A percentile compares a stretch with the other conserved stretches of the same genome.
These are phyloP conservation scores for Ilex asprella DNA, from an alignment of 257 asterid species.

Conservation along the genomic window DNA sequence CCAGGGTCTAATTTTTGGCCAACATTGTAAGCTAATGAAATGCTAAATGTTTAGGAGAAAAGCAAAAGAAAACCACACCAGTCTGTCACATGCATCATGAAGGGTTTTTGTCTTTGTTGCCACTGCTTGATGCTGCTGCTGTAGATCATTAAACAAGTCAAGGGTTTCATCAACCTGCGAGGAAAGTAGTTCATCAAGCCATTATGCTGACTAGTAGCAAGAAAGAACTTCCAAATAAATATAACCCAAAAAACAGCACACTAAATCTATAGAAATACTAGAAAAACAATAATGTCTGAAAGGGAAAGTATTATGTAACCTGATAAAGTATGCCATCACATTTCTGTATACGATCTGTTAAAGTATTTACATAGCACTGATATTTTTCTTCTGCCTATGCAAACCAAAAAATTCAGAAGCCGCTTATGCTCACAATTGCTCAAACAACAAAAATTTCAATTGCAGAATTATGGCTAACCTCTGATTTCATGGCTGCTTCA, in stretches of 20 bases:
- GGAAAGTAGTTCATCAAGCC: conserved; percentile 16
- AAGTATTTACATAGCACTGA: conserved; percentile 89
- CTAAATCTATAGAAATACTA: too few relatives aligned
- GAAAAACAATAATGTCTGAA: neutral
- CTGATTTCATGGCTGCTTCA: conserved; percentile 99
- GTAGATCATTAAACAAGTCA: conserved; percentile 81
- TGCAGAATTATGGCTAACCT: conserved; percentile 47
- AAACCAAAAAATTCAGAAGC: conserved; percentile 14
- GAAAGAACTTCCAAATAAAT: neutral
- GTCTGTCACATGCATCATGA: conserved; percentile 98
- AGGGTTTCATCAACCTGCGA: conserved; percentile 97
- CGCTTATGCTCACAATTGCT: conserved; percentile 6
- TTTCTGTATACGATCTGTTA: conserved; percentile 82
- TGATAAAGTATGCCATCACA: conserved; percentile 89
- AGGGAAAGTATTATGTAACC: conserved; percentile 29
- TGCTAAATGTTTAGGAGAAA: neutral
- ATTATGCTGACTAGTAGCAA: conserved; percentile 8
- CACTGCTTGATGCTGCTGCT: conserved; percentile 94
- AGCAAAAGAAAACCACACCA: conserved; percentile 48
- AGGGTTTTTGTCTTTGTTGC: conserved; percentile 95
- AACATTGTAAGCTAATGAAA: neutral
- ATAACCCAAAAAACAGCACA: conserved; percentile 2
- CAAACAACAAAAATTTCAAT: conserved; percentile 5
- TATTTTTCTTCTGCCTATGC: conserved; percentile 91
- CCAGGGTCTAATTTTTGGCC: neutral